These are phyloP conservation scores for Podospora comata DNA, from an alignment of 495 filamentous ascomycete genomes.

Conservation along the genomic window DNA sequence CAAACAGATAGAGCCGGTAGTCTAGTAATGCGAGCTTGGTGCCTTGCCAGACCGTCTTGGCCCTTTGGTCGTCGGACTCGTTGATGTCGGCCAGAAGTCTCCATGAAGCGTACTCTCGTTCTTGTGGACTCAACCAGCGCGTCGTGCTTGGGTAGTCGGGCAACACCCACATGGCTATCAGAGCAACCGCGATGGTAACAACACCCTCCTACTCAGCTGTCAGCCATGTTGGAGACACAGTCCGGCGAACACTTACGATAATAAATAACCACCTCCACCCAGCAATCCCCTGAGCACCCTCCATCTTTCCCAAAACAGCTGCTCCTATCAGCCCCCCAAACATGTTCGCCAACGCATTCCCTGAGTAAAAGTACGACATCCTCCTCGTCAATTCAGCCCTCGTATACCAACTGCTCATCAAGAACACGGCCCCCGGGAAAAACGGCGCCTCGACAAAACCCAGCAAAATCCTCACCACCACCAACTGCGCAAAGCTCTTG, in stretches of 20 bases:
- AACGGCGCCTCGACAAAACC: constrained; percentile 60
- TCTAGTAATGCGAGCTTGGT: constrained; percentile 41
- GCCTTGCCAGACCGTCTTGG: constrained; percentile 35
- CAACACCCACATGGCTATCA: constrained; percentile 36
- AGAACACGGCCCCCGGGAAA: constrained; percentile 47
- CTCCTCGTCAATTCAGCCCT: constrained; percentile 46
- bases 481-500: constrained; percentile 52
- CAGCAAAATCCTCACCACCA: constrained; percentile 61
- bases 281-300: constrained; percentile 38
- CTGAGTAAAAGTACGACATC: constrained; percentile 59
- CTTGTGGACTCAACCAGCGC: constrained; percentile 42
- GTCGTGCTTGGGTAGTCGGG: constrained; percentile 47
- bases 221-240: not conserved
- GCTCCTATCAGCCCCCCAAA: constrained; percentile 60
- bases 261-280: constrained; percentile 41
- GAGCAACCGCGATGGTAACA: constrained; percentile 42
- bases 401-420: constrained; percentile 54
- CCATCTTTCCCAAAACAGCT: constrained; percentile 43
- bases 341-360: constrained; percentile 54
- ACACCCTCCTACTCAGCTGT: constrained; percentile 32
- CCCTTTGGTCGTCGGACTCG: constrained; percentile 32
- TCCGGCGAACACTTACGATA: constrained; percentile 17
- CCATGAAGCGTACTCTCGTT: constrained; percentile 41
- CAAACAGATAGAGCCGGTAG: constrained; percentile 45
- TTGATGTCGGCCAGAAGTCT: constrained; percentile 43